These are phyloP conservation scores for Quercus robur DNA, from an alignment of 306 rosid genomes.

Conservation along the genomic window DNA sequence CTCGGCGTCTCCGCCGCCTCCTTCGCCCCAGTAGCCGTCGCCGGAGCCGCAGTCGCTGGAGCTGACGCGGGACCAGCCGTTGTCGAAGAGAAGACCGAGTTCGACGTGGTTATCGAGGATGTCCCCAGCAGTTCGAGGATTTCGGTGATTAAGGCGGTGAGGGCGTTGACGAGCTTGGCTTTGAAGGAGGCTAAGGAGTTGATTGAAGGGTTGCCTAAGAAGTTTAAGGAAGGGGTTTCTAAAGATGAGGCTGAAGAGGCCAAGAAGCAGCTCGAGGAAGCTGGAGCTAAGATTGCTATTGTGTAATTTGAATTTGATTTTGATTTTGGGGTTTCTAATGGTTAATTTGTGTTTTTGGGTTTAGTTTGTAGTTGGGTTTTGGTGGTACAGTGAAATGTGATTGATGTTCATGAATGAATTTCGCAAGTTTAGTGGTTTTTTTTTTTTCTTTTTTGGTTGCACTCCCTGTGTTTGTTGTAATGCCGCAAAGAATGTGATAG, in stretches of 20 bases:
- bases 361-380: neutral
- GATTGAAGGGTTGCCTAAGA: constrained; percentile 92
- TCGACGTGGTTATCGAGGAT: constrained; percentile 84
- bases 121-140: constrained; percentile 82
- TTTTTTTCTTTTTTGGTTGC: neutral
- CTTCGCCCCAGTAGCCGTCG: constrained; percentile 71
- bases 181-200: constrained; percentile 92
- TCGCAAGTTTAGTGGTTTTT: neutral
- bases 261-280: constrained; percentile 89
- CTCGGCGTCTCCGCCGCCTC: constrained; percentile 91
- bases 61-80: constrained; percentile 25
- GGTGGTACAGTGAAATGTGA: constrained; percentile 15
- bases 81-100: constrained; percentile 89
- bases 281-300: constrained; percentile 81
- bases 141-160: constrained; percentile 82
- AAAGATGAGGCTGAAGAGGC: constrained; percentile 94
- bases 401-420: neutral
- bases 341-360: neutral
- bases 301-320: constrained; percentile 22
- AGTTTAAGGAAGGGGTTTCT: constrained; percentile 70
- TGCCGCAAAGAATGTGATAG: neutral
- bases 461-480: neutral
- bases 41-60: constrained; percentile 34
- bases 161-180: constrained; percentile 76
- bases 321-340: too few relatives aligned